phyloP scores from a whole-genome alignment of 768 basidiomycete species.

The Tephrocybe sp. region DNA sequence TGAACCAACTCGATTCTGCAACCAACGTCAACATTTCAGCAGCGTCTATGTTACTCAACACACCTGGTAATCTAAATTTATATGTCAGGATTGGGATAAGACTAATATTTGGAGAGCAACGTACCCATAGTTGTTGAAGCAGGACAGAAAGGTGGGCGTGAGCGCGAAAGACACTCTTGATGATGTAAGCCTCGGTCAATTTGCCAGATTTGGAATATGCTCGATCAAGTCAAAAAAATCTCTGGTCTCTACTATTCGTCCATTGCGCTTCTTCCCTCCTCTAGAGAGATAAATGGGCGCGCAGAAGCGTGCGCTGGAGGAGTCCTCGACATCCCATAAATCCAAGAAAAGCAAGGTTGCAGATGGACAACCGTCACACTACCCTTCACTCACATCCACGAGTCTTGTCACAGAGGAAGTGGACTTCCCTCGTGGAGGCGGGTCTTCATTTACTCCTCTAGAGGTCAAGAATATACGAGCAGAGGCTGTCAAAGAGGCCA shows the following conservation, averaged over 20 bases:
- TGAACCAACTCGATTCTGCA: slow-evolving; percentile 91
- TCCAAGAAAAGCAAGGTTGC: slow-evolving; percentile 59
- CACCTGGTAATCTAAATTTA: slow-evolving; percentile 66
- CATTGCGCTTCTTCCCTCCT: background rate
- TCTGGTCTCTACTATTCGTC: slow-evolving; percentile 1
- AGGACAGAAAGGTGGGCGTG: background rate
- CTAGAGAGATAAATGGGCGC: slow-evolving; percentile 36
- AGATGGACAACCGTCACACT: slow-evolving; percentile 32
- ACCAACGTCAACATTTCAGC: slow-evolving; percentile 15
- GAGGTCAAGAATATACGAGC: slow-evolving; percentile 86
- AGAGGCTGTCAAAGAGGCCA: slow-evolving; percentile 84
- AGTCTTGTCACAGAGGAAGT: slow-evolving; percentile 63
- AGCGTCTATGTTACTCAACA: slow-evolving; percentile 10
- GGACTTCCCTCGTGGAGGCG: slow-evolving; percentile 96
- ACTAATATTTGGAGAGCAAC: slow-evolving; percentile 18
- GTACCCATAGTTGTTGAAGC: slow-evolving; percentile 32
- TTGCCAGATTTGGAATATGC: slow-evolving; percentile 12
- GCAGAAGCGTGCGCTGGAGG: slow-evolving; percentile 65
- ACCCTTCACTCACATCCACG: slow-evolving; percentile 25
- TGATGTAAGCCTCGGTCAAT: slow-evolving; percentile 20
- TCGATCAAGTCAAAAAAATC: slow-evolving; percentile 24
- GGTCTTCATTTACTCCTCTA: slow-evolving; percentile 81
- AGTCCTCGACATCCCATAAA: slow-evolving; percentile 44
- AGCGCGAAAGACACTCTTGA: slow-evolving; percentile 1
- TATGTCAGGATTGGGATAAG: slow-evolving; percentile 6